Evolutionary conservation across 148 eudicot genomes (phyloP).

Genomic region (Suaeda aralocaspica): DNA sequence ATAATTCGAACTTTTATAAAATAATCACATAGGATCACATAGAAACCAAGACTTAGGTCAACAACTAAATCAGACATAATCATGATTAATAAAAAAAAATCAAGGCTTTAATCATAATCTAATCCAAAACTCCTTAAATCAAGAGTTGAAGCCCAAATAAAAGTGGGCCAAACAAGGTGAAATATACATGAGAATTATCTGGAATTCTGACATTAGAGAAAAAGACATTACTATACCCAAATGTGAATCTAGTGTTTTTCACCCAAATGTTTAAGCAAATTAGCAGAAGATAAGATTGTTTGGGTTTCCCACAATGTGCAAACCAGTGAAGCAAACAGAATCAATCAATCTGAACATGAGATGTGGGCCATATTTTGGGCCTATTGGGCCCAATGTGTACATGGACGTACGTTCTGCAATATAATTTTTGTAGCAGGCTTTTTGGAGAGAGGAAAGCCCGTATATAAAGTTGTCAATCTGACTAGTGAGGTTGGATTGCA

Average conservation of each 20-base stretch:
- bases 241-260: slow-evolving; percentile 17
- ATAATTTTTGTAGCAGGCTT: neutral
- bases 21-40: too few relatives aligned
- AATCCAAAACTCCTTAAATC: too few relatives aligned
- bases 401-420: slow-evolving; percentile 6
- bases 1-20: too few relatives aligned
- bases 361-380: neutral
- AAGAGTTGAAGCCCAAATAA: too few relatives aligned
- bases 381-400: slow-evolving; percentile 18
- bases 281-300: neutral
- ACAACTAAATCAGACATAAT: too few relatives aligned
- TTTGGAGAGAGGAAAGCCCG: too few relatives aligned
- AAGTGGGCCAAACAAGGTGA: slow-evolving; percentile 4
- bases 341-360: neutral
- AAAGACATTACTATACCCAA: slow-evolving; percentile 14
- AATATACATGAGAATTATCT: neutral
- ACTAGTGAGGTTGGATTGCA: neutral
- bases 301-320: slow-evolving; percentile 13
- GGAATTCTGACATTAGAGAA: slow-evolving; percentile 11
- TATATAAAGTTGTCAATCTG: neutral
- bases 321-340: slow-evolving; percentile 8
- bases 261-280: neutral
- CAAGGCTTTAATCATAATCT: too few relatives aligned
- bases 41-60: too few relatives aligned
- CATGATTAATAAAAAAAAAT: too few relatives aligned